Base-by-base conservation (phyloP, 2,329 filamentous ascomycete species). In the Beauveria brongniartii region DNA sequence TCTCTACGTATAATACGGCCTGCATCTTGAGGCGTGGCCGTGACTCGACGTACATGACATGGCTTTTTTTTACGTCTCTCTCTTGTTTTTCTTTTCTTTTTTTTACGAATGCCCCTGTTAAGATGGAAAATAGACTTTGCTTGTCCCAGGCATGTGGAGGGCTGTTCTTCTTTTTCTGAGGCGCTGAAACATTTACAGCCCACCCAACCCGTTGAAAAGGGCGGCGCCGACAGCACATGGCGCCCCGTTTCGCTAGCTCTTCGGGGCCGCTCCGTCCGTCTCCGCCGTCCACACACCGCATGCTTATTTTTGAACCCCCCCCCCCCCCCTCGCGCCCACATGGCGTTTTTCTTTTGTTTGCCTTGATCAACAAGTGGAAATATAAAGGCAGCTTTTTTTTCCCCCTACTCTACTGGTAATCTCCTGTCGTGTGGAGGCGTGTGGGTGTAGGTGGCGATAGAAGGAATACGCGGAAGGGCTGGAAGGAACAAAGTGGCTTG, bases 261-360 rank as follows among this genome's bases (percentile, higher is more conserved):
- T 55, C 52, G 34, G 52, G 52, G 24, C 40, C 53, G 53, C 53
- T 26, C 53, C 53, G 53, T 34, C 53, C 51, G 41, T 55, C 40
- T 55, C 53, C 18, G 53, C 53, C 50, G 5, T 46, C 37, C 37
- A 43, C 20, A 5, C 34, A 28, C 12, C 20, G 20, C 22, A 22
- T 14, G 47, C 26, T 34, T 51, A 51, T 34, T 51, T 51, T 28
- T 51, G 47, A 55, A 14, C 22, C 22, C 22, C 22, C 40, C 14
- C 52, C 26, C 10, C 3, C 3, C 30, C 8, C 9, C 12, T 30
- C 3, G 20, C 51, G 12, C 20, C 51, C 51, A 41, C 51, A 40
- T 53, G 30, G 30, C 50, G 18, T 34, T 26, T 16, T 26, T 16
- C 22, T 3, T 48, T 22, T 37, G 6, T 26, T 52, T 52, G 48